A percentile compares a stretch with the other conserved stretches of the same genome.
phyloP scores from a whole-genome alignment of 83 land plant species.

The Larix sibirica region DNA sequence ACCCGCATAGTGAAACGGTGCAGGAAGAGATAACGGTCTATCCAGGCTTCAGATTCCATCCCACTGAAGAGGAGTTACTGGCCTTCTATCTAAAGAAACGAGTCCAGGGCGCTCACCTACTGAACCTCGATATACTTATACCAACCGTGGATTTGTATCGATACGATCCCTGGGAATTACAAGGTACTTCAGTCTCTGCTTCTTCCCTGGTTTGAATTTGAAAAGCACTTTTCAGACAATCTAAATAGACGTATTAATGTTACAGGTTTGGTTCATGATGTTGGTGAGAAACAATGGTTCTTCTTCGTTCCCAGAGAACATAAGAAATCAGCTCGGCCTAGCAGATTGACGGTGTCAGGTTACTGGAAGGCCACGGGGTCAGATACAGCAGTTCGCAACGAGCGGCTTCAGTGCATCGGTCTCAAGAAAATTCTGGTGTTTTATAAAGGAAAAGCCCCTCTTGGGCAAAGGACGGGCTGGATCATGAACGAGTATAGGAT shows the following conservation, averaged over 20 bases:
- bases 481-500: constrained; percentile 66
- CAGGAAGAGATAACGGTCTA: constrained; percentile 3
- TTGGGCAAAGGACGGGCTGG: constrained; percentile 55
- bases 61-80: constrained; percentile 64
- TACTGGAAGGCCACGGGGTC: constrained; percentile 72
- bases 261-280: not conserved
- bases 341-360: constrained; percentile 46
- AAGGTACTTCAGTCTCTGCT: constrained; percentile 23
- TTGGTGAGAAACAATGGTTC: constrained; percentile 34
- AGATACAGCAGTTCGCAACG: constrained; percentile 29
- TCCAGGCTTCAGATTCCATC: constrained; percentile 64
- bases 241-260: not conserved
- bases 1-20: too few species aligned
- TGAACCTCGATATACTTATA: constrained; percentile 28
- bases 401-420: constrained; percentile 28
- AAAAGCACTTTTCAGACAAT: too few species aligned
- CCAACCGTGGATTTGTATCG: constrained; percentile 36
- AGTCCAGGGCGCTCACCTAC: constrained; percentile 21
- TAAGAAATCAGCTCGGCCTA: constrained; percentile 23
- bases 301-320: constrained; percentile 48
- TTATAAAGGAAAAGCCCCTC: constrained; percentile 49
- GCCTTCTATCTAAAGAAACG: constrained; percentile 38
- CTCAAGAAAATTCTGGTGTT: constrained; percentile 55
- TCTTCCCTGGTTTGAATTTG: not conserved
- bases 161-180: constrained; percentile 53